Evolutionary conservation across 202 grass and related monocot genomes (phyloP), one percentile per base, ranked within the genome.

Genomic region (Musa balbisiana): DNA sequence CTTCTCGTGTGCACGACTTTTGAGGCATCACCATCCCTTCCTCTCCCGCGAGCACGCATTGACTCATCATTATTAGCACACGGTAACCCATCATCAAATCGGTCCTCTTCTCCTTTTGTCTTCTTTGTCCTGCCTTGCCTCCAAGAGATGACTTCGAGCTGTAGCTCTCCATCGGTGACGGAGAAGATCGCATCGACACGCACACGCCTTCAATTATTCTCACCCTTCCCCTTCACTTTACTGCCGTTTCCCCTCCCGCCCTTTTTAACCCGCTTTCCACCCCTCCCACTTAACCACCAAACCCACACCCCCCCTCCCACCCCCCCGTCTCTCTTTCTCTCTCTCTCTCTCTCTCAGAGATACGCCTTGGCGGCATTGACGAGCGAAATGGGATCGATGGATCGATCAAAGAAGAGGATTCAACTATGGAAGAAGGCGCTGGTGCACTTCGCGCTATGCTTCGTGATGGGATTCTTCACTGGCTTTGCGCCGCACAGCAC

Each of bases 371-470:
- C 9, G 67, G 8, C 43, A 51, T 70, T 11, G 10, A 20, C 9
- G 11, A 43, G 24, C 20, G 51, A 52, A 33, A 88, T 92, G 90
- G 84, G 82, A 14, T 80, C 60, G 9, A 2, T 78, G 75, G 24
- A 58, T 56, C 67, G 90, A 87, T 3, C 90, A 77, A 72, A 89
- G 83, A 93, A 91, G 90, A 82, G 87, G 66, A 84, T 81, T 73
- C 88, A 90, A 76, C 85, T 97, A 60, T 93, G 93, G 93, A 97
- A 93, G 90, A 97, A 93, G 87, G 93, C 93, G 17, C 80, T 97
- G 75, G 80, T 97, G 75, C 93, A 97, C 84, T 97, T 85, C 75
- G 77, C 82, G 56, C 79, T 97, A 71, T 97, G 94, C 84, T 97
- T 97, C 84, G 88, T 91, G 25, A 93, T 91, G 88, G 94, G 94